A percentile compares a stretch with the other conserved stretches of the same genome.
phyloP scores from a whole-genome alignment of 2,329 filamentous ascomycete species.

The Beauveria australis region DNA sequence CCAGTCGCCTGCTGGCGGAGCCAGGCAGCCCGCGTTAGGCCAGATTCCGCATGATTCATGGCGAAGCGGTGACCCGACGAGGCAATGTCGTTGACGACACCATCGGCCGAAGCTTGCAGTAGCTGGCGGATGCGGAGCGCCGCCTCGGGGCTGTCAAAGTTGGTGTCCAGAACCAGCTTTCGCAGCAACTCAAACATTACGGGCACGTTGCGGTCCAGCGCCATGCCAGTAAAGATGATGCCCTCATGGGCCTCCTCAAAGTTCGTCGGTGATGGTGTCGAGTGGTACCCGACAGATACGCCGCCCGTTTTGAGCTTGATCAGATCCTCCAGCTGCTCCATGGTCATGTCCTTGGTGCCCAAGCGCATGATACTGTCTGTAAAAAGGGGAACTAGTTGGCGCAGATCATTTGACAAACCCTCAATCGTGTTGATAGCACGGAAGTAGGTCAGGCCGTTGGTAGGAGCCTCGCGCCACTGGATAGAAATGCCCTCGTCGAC shows the following conservation, averaged over 20 bases:
- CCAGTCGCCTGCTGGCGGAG: conserved; percentile 79
- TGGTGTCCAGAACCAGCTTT: conserved; percentile 73
- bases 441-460: conserved; percentile 95
- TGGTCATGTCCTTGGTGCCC: conserved; percentile 77
- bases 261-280: conserved; percentile 68
- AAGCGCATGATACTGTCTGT: conserved; percentile 89
- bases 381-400: conserved; percentile 80
- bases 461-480: conserved; percentile 87
- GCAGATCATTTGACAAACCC: conserved; percentile 73
- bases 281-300: conserved; percentile 75
- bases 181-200: conserved; percentile 84
- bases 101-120: conserved; percentile 77
- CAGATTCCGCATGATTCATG: conserved; percentile 72
- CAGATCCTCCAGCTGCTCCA: conserved; percentile 90
- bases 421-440: conserved; percentile 75
- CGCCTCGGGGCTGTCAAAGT: conserved; percentile 79
- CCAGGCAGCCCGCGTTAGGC: conserved; percentile 62
- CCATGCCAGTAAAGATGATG: conserved; percentile 75
- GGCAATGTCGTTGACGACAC: conserved; percentile 84
- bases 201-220: conserved; percentile 80
- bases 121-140: conserved; percentile 78
- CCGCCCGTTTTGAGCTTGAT: conserved; percentile 97
- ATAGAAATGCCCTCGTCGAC: conserved; percentile 57
- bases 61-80: conserved; percentile 85
- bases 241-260: conserved; percentile 69